These are phyloP conservation scores for Xylaria venustula DNA, from an alignment of 495 filamentous ascomycete genomes.

Conservation along the genomic window DNA sequence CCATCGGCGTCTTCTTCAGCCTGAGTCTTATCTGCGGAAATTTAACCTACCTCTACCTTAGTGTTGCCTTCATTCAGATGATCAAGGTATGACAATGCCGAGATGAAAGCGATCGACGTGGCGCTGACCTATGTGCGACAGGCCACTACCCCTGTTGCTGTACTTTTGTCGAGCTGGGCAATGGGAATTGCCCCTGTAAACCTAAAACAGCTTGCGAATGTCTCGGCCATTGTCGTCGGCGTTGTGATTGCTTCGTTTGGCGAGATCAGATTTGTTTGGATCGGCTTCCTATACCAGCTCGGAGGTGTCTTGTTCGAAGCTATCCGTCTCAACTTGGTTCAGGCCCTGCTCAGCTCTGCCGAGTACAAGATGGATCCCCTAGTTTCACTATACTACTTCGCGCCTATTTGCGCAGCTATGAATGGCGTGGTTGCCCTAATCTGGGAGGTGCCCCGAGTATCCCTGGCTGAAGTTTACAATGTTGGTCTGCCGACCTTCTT, in stretches of 20 bases:
- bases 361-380: slow-evolving; percentile 98
- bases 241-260: slow-evolving; percentile 87
- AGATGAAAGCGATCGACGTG: neutral
- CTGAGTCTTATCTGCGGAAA: slow-evolving; percentile 94
- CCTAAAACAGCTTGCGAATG: slow-evolving; percentile 77
- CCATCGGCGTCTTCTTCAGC: slow-evolving; percentile 91
- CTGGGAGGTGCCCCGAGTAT: slow-evolving; percentile 71
- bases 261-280: slow-evolving; percentile 87
- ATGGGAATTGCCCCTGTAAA: slow-evolving; percentile 76
- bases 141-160: slow-evolving; percentile 89
- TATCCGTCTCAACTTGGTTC: slow-evolving; percentile 86
- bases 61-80: slow-evolving; percentile 97
- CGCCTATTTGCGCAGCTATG: slow-evolving; percentile 87
- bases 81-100: slow-evolving; percentile 59
- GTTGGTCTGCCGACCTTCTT: slow-evolving; percentile 75
- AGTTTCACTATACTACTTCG: slow-evolving; percentile 95
- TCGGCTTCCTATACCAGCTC: slow-evolving; percentile 83
- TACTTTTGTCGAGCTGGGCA: slow-evolving; percentile 80
- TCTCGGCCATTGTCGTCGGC: slow-evolving; percentile 84
- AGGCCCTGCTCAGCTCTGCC: slow-evolving; percentile 79
- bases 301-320: slow-evolving; percentile 87
- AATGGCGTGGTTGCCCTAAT: slow-evolving; percentile 77
- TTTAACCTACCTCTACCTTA: slow-evolving; percentile 87
- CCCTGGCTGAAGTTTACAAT: slow-evolving; percentile 67
- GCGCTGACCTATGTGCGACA: slow-evolving; percentile 37